These are phyloP conservation scores for Brassica hybrid DNA, from an alignment of 441 rosid species.

Conservation along the genomic window DNA sequence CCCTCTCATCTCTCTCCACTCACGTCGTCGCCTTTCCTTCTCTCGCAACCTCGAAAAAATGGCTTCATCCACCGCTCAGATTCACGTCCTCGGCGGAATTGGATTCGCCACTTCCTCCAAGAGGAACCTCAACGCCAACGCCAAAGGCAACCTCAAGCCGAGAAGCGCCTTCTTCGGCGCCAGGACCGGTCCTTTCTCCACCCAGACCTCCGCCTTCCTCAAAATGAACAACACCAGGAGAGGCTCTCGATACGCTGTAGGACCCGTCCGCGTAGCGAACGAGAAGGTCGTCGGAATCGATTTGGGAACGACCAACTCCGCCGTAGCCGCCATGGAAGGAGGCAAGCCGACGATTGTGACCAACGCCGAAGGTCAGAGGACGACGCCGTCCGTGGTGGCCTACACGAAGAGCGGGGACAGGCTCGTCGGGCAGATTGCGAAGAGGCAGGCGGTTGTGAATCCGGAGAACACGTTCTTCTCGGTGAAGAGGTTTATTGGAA, in stretches of 20 bases:
- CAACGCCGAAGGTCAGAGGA: constrained; percentile 96
- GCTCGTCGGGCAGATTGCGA: constrained; percentile 91
- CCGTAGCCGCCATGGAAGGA: constrained; percentile 98
- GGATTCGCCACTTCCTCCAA: constrained; percentile 48
- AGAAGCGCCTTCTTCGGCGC: constrained; percentile 67
- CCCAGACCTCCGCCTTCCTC: constrained; percentile 52
- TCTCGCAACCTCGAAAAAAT: constrained; percentile 12
- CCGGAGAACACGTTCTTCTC: constrained; percentile 96
- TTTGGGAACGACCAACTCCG: constrained; percentile 54
- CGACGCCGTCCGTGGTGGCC: constrained; percentile 93
- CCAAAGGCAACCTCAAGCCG: constrained; percentile 39
- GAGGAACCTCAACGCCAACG: constrained; percentile 34
- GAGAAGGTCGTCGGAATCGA: constrained; percentile 47
- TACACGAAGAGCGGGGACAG: constrained; percentile 87
- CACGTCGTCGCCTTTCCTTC: neutral
- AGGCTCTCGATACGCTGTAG: constrained; percentile 46
- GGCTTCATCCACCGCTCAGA: constrained; percentile 65
- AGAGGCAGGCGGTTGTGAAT: constrained; percentile 92
- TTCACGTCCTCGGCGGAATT: constrained; percentile 57
- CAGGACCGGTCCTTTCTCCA: constrained; percentile 36
- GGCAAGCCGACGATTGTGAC: constrained; percentile 96
- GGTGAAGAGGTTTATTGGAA: constrained; percentile 95
- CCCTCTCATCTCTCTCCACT: neutral
- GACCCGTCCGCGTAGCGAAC: constrained; percentile 50
- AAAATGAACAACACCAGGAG: constrained; percentile 29